These are phyloP conservation scores for Colletotrichum navitas DNA, from an alignment of 2,329 filamentous ascomycete species.

Conservation along the genomic window DNA sequence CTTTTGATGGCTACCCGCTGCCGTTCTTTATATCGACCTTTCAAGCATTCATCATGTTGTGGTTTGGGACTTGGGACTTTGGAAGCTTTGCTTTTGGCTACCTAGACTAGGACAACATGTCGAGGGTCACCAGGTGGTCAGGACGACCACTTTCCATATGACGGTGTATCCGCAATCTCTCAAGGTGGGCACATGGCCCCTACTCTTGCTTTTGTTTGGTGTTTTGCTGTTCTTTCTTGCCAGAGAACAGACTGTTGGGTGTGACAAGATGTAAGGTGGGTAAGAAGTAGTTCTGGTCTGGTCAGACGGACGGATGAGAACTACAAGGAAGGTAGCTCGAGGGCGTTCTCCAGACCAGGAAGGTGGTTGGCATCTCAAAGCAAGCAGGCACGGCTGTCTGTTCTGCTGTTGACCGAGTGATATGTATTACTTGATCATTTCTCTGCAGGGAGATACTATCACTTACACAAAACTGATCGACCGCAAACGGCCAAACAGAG, in stretches of 20 bases:
- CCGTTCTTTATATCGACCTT: too few species aligned
- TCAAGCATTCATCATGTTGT: not conserved
- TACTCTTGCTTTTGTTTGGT: constrained; percentile 5
- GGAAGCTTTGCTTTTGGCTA: too few species aligned
- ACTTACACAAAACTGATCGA: not conserved
- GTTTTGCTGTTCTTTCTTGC: not conserved
- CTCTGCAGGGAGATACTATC: not conserved
- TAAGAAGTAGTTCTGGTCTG: not conserved
- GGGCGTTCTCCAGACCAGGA: not conserved
- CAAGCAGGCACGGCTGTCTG: not conserved
- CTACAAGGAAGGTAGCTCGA: constrained; percentile 5
- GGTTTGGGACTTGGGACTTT: not conserved
- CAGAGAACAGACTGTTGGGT: not conserved
- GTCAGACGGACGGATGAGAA: not conserved
- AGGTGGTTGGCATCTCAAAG: constrained; percentile 15
- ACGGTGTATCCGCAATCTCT: constrained; percentile 34
- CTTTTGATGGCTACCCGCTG: not conserved
- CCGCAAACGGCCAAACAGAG: not conserved
- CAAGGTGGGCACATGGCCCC: constrained; percentile 35
- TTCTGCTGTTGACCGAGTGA: not conserved
- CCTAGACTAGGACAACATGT: not conserved
- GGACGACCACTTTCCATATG: not conserved
- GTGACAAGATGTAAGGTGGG: constrained; percentile 13
- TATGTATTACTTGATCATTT: not conserved
- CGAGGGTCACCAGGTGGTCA: not conserved